A percentile compares a stretch with the other conserved stretches of the same genome.
Evolutionary conservation across 371 early-diverging fungal genomes (phyloP).

Genomic region (Mucor velutinosus): DNA sequence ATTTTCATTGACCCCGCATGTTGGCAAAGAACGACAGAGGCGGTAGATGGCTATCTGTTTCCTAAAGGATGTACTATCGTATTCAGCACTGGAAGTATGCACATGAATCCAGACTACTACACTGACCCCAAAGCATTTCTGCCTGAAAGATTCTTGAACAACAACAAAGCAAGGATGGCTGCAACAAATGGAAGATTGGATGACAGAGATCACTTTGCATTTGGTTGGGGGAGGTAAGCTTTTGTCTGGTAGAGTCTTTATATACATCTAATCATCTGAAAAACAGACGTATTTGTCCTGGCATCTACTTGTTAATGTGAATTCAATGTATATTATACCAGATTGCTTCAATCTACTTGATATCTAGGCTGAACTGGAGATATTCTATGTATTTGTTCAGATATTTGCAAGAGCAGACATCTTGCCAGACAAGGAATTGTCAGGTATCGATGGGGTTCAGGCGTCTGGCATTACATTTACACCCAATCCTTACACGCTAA

Average conservation of each 20-base stretch:
- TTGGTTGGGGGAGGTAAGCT: conserved; percentile 27
- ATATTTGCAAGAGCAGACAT: too few species aligned
- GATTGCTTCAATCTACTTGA: too few species aligned
- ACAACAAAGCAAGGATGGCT: conserved; percentile 7
- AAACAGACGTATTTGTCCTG: conserved; percentile 19
- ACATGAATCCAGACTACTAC: conserved; percentile 11
- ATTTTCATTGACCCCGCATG: too few species aligned
- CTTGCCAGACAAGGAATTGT: too few species aligned
- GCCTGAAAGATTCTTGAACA: conserved; percentile 18
- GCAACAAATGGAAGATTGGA: conserved; percentile 15
- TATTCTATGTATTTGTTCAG: too few species aligned
- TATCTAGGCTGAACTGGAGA: too few species aligned
- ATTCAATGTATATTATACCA: too few species aligned
- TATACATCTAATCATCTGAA: too few species aligned
- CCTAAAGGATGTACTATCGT: conserved; percentile 3
- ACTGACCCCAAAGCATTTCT: conserved; percentile 10
- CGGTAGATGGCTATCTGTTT: conserved; percentile 14
- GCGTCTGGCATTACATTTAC: too few species aligned
- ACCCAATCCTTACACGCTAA: background rate
- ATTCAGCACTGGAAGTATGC: conserved; percentile 13
- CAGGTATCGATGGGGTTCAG: too few species aligned
- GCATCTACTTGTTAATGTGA: background rate
- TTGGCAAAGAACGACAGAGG: background rate
- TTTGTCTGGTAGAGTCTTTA: background rate
- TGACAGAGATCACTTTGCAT: conserved; percentile 16